phyloP scores from a whole-genome alignment of 495 filamentous ascomycete species.

The Pyrenula aspistea region DNA sequence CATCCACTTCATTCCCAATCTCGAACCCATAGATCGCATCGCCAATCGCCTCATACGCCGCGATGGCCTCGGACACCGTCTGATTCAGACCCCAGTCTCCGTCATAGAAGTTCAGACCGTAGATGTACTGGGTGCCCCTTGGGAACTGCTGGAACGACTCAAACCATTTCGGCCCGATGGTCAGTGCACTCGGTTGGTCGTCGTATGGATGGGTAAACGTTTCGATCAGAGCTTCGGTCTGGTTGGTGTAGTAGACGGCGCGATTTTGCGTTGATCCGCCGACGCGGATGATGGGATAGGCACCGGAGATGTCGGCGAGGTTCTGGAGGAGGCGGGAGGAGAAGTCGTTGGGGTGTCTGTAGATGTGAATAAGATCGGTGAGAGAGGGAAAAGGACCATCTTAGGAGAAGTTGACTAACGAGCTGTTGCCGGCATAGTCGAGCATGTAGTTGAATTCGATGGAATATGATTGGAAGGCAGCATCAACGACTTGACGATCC shows the following conservation, averaged over 20 bases:
- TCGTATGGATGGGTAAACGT: conserved; percentile 2
- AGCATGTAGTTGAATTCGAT: conserved; percentile 15
- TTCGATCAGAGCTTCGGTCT: conserved; percentile 8
- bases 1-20: conserved; percentile 15
- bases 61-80: conserved; percentile 4
- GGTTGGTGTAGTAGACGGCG: conserved; percentile 6
- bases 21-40: conserved; percentile 10
- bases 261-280: conserved; percentile 11
- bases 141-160: conserved; percentile 12
- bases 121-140: conserved; percentile 11
- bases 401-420: conserved; percentile 4
- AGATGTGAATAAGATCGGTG: no score
- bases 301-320: conserved; percentile 9
- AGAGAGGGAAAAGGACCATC: neutral
- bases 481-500: conserved; percentile 8
- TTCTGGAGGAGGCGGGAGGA: conserved; percentile 11
- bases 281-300: conserved; percentile 10
- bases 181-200: conserved; percentile 9
- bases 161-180: conserved; percentile 9
- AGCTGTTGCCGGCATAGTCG: conserved; percentile 11
- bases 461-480: conserved; percentile 10
- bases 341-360: conserved; percentile 10
- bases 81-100: conserved; percentile 5
- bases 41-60: conserved; percentile 4
- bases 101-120: conserved; percentile 5